Percentiles rank a stretch among this genome's conserved stretches.
These are phyloP conservation scores for Hymenotorrendiella dingleyae DNA, from an alignment of 2,329 filamentous ascomycete species.

Conservation along the genomic window DNA sequence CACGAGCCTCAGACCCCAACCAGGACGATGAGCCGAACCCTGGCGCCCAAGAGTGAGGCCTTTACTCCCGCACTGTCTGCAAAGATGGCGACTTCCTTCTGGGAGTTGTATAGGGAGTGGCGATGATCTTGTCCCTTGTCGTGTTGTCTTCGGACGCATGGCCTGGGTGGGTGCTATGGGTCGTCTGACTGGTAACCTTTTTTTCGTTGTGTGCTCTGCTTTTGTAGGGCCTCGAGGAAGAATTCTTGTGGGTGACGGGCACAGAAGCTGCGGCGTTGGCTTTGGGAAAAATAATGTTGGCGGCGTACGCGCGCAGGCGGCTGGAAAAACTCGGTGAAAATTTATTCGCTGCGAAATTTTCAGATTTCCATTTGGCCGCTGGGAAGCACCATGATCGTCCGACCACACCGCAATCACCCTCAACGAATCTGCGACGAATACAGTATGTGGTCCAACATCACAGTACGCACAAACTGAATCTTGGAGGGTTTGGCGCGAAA, in stretches of 20 bases:
- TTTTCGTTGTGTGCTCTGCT: constrained; percentile 50
- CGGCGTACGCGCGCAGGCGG: too few species aligned
- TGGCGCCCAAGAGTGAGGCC: constrained; percentile 83
- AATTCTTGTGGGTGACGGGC: constrained; percentile 22
- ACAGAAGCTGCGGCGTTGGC: too few species aligned
- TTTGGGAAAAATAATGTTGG: too few species aligned
- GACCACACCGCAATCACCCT: too few species aligned
- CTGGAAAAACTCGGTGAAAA: too few species aligned
- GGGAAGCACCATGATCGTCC: too few species aligned
- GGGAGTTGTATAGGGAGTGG: constrained; percentile 71
- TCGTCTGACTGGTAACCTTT: constrained; percentile 74
- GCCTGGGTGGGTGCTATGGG: constrained; percentile 76
- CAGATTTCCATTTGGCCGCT: too few species aligned
- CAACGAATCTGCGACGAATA: too few species aligned
- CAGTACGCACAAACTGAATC: too few species aligned
- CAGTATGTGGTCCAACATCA: too few species aligned
- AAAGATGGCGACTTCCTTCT: constrained; percentile 49
- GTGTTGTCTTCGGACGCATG: constrained; percentile 69
- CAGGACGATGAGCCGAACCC: constrained; percentile 93
- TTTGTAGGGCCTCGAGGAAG: constrained; percentile 47
- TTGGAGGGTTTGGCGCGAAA: too few species aligned
- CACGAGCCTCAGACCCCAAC: constrained; percentile 89
- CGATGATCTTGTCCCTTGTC: constrained; percentile 88
- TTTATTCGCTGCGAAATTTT: too few species aligned
- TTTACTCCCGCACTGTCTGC: constrained; percentile 53